A percentile compares a stretch with the other conserved stretches of the same genome.
Evolutionary conservation across 148 eudicot genomes (phyloP).

Genomic region (Fagopyrum homotropicum): DNA sequence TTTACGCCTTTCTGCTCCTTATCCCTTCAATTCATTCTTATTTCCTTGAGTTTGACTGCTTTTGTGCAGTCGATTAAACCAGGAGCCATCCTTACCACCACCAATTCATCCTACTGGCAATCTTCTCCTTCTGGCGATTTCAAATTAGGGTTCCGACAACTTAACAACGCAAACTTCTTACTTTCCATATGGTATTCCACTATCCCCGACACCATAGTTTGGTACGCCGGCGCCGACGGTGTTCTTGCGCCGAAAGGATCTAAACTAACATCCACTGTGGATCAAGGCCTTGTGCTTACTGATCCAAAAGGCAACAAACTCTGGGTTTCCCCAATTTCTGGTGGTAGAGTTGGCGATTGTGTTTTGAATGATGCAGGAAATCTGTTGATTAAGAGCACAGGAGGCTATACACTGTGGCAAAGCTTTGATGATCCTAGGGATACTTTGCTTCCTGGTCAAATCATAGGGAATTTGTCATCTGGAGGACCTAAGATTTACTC

Average conservation of each 20-base stretch:
- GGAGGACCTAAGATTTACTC: conserved; percentile 20
- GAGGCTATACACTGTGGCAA: conserved; percentile 25
- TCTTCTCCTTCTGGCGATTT: conserved; percentile 57
- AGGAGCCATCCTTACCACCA: conserved; percentile 20
- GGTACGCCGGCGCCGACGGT: conserved; percentile 32
- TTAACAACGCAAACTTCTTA: conserved; percentile 21
- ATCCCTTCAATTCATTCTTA: not conserved
- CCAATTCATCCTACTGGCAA: conserved; percentile 20
- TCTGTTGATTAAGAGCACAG: conserved; percentile 20
- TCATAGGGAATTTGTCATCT: not conserved
- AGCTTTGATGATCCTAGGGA: conserved; percentile 38
- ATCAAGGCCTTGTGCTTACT: conserved; percentile 33
- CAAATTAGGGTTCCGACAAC: conserved; percentile 39
- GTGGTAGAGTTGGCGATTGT: conserved; percentile 15
- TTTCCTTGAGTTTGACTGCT: not conserved
- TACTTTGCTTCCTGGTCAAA: conserved; percentile 42
- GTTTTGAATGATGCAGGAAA: conserved; percentile 48
- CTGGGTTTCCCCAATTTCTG: conserved; percentile 16
- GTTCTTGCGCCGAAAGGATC: conserved; percentile 30
- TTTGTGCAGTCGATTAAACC: not conserved
- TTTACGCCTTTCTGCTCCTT: not conserved
- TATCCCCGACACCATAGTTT: conserved; percentile 43
- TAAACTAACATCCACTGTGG: conserved; percentile 20
- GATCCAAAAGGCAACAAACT: conserved; percentile 30
- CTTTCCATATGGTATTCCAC: conserved; percentile 51